A percentile compares a stretch with the other conserved stretches of the same genome.
These are phyloP conservation scores for Murraya koenigii DNA, from an alignment of 345 rosid genomes.

Conservation along the genomic window DNA sequence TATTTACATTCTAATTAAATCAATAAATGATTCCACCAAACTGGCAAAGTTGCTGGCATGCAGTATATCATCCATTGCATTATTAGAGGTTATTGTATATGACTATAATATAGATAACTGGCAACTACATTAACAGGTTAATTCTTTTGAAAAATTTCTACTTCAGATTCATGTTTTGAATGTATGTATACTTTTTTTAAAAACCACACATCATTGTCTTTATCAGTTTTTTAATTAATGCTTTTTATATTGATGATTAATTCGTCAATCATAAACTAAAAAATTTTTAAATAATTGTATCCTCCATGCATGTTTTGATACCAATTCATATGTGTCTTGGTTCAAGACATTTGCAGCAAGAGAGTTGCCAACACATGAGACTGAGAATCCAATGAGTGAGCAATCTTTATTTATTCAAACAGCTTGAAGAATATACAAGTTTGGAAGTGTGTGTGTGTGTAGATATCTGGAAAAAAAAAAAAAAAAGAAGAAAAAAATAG, in stretches of 20 bases:
- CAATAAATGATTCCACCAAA: background rate
- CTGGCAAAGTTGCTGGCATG: background rate
- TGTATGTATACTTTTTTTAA: background rate
- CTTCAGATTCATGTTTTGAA: background rate
- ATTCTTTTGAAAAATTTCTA: no score
- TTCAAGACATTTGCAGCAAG: background rate
- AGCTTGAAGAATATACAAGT: background rate
- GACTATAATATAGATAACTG: no score
- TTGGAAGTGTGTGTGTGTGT: no score
- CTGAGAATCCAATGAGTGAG: slow-evolving; percentile 18
- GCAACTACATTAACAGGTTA: no score
- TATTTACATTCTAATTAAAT: no score
- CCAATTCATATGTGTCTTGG: background rate
- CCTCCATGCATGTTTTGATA: background rate
- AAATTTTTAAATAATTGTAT: background rate
- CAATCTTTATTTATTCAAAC: background rate
- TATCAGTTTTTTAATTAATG: background rate
- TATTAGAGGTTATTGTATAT: no score
- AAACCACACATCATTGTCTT: background rate
- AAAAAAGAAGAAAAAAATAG: background rate
- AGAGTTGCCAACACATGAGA: slow-evolving; percentile 9
- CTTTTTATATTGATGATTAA: no score
- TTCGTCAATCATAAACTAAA: no score
- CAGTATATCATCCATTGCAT: no score
- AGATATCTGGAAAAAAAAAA: no score